Conservation (phyloP, 805 yeast genomes). For the Teunomyces funiuensis region DNA sequence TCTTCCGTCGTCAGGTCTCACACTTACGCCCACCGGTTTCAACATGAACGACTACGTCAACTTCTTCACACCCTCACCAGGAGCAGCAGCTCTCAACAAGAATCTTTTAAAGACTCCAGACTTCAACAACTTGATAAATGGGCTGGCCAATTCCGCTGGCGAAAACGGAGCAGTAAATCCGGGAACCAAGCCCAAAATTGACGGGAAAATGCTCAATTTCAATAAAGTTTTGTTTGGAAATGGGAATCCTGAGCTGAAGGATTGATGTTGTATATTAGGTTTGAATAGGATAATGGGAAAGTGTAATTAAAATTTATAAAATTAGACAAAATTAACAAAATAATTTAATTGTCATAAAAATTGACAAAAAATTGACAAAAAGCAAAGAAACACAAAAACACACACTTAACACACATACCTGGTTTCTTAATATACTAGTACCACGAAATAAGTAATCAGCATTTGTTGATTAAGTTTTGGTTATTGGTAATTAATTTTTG, state of each 20-base stretch:
- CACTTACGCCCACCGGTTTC: constrained; percentile 63
- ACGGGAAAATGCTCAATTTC: constrained; percentile 45
- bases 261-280: constrained; percentile 5
- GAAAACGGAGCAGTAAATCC: constrained; percentile 9
- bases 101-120: constrained; percentile 43
- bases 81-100: constrained; percentile 18
- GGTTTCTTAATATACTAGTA: no score
- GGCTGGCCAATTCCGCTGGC: constrained; percentile 8
- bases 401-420: no score
- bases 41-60: constrained; percentile 83
- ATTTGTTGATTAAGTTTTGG: no score
- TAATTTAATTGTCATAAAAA: no score
- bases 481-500: no score
- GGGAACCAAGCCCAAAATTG: constrained; percentile 22
- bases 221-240: constrained; percentile 35
- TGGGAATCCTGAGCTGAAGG: constrained; percentile 9
- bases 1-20: constrained; percentile 43
- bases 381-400: no score
- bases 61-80: constrained; percentile 72
- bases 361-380: no score
- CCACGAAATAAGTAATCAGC: no score
- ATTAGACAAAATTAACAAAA: no score
- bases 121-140: constrained; percentile 31
- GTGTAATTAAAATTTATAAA: neutral
- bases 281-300: neutral